Base-by-base conservation (phyloP, 176 grass and related monocot genomes). In the Triticum urartu region DNA sequence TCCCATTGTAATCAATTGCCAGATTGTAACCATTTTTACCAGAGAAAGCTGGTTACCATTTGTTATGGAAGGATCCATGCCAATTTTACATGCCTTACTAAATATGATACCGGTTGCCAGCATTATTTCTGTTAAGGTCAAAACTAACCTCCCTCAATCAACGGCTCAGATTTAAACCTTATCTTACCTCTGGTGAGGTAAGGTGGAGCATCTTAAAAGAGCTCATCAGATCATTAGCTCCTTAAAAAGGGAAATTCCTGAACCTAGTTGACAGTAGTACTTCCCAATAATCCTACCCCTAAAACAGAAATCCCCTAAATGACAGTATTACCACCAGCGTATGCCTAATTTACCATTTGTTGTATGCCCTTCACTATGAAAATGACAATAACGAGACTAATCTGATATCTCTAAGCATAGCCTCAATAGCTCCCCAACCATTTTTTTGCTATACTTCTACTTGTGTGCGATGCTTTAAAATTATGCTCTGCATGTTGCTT, bases 361-460 rank as follows among this genome's bases (percentile, higher is more conserved):
- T 5, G 2, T 78, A 67, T 24, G n/a, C 5, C 14, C 45, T 21
- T 69, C 32, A 69, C 26, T 79, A 56, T 17, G 62, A 25, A 86
- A 68, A 59, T 40, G 11, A 9, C 81, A 75, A 10, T 75, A 81
- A 22, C 9, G 63, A 63, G 48, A 75, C 62, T 54, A 10, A 77
- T 76, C 54, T 33, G 9, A 42, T 74, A 30, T 74, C 9, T 71
- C 34, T 45, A 74, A 62, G 54, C 50, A 63, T 62, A 74, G 14
- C 18, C 35, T 75, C 72, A 75, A 75, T 50, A 75, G 24, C 7
- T 0, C 30, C 72, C 14, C 72, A 52, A 75, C 43, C 65, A 66
- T 81, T 54, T 54, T 50, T 64, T 38, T 38, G n/a, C n/a, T 78
- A 88, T n/a, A 50, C 5, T 32, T 14, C 65, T 66, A 61, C 77